phyloP scores from a whole-genome alignment of 306 rosid genomes.

The Casuarina cunninghamiana region DNA sequence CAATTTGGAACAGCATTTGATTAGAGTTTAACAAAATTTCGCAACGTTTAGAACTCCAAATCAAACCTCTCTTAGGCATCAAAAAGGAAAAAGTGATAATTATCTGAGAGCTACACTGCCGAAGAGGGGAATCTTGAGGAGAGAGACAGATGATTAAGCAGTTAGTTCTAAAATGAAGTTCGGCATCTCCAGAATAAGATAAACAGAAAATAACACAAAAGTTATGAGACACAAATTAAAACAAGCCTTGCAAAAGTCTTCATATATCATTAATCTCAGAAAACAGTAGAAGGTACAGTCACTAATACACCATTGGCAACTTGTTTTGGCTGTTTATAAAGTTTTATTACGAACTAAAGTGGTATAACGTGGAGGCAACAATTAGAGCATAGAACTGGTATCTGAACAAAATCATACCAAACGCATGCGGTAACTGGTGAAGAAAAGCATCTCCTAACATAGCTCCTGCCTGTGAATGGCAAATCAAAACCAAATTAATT shows the following conservation, averaged over 20 bases:
- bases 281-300: not conserved
- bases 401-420: slow-evolving; percentile 58
- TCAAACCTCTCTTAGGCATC: not conserved
- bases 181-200: not conserved
- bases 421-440: slow-evolving; percentile 97
- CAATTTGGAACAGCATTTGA: not conserved
- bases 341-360: not conserved
- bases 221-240: too few relatives aligned
- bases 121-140: not conserved
- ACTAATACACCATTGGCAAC: not conserved
- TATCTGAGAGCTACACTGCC: not conserved
- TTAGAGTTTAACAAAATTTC: not conserved
- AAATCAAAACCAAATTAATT: slow-evolving; percentile 23
- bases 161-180: not conserved
- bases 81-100: not conserved
- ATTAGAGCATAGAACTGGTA: slow-evolving; percentile 8
- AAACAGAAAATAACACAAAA: not conserved
- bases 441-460: slow-evolving; percentile 99
- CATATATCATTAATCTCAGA: not conserved
- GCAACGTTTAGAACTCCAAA: not conserved
- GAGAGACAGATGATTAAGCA: not conserved
- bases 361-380: not conserved
- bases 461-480: slow-evolving; percentile 85
- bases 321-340: not conserved
- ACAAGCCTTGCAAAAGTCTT: not conserved